These are phyloP conservation scores for Ilyonectria robusta DNA, from an alignment of 2,329 filamentous ascomycete species.

Conservation along the genomic window DNA sequence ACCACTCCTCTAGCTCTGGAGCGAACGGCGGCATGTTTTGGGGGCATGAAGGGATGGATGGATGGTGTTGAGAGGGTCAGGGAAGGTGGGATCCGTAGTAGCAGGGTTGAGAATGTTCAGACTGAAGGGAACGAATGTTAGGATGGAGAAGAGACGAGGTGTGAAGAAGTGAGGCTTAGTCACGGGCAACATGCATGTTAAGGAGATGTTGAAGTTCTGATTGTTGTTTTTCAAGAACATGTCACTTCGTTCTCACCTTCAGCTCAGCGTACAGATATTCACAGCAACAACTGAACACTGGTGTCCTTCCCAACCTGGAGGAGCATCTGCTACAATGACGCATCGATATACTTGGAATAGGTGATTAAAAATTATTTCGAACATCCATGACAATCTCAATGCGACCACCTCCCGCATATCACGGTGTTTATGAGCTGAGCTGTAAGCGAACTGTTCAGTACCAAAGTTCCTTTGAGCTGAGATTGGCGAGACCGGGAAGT, in stretches of 20 bases:
- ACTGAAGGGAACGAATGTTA: not conserved
- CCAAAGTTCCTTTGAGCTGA: conserved; percentile 2
- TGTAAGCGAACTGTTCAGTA: not conserved
- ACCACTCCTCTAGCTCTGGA: conserved; percentile 53
- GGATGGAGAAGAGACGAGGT: not conserved
- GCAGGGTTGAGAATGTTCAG: not conserved
- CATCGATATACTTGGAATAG: not conserved
- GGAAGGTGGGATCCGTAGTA: not conserved
- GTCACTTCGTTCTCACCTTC: conserved; percentile 11
- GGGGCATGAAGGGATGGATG: too few relatives aligned
- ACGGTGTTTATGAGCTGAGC: not conserved
- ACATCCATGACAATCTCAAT: not conserved
- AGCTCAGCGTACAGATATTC: not conserved
- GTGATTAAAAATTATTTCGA: not conserved
- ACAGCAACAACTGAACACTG: not conserved
- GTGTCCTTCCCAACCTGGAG: not conserved
- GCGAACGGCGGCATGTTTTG: conserved; percentile 50
- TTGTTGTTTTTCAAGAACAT: not conserved
- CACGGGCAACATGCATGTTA: not conserved
- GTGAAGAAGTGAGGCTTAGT: not conserved
- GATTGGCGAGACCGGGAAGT: not conserved
- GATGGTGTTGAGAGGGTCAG: not conserved
- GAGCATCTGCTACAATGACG: not conserved
- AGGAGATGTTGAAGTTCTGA: too few relatives aligned
- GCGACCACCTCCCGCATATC: not conserved